Evolutionary conservation across 1,139 yeast genomes (phyloP), one percentile per base, ranked within the genome.

Genomic region (Hyphopichia khmerensis): DNA sequence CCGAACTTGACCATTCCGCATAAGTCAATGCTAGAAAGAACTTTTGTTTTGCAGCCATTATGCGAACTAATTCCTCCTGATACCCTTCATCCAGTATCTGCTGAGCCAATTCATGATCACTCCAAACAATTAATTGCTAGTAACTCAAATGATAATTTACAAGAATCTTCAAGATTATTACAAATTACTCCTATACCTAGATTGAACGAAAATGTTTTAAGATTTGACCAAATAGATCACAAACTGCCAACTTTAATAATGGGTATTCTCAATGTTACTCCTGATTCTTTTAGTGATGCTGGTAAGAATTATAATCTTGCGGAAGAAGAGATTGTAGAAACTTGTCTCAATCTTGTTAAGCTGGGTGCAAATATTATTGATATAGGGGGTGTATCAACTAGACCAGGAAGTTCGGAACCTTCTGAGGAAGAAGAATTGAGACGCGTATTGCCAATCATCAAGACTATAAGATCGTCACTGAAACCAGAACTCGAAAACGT

Each of bases 261-360:
- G 99, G 96, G 91, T 1, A 84, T 93, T 38, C 62, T 93, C 45
- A 93, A 93, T 56, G 77, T 86, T 17, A 93, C 99, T 0, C 97
- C 98, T 0, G 98, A 95, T 59, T 90, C 97, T 0, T 93, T 93
- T 57, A 88, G 96, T 40, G 99, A 95, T 62, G 98, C 96, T 1
- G 91, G 95, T 0, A 48, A 46, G n/a, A 53, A 61, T 38, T 60
- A 41, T 35, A 47, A 51, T 5, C 55, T 56, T 21, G 52, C 70
- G 21, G 60, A 65, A 4, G 58, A 60, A 3, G 53, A 60, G 3
- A 52, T 66, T 2, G 50, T 77, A 3, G 67, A 67, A 0, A 64
- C 67, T 23, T 77, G 81, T 1, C 56, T 64, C 42, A 48, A 60
- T 24, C 72, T 83, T 61, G 79, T 83, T 8, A 52, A 53, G 0